phyloP scores from a whole-genome alignment of 257 asterid genomes.

The Datura wrightii region DNA sequence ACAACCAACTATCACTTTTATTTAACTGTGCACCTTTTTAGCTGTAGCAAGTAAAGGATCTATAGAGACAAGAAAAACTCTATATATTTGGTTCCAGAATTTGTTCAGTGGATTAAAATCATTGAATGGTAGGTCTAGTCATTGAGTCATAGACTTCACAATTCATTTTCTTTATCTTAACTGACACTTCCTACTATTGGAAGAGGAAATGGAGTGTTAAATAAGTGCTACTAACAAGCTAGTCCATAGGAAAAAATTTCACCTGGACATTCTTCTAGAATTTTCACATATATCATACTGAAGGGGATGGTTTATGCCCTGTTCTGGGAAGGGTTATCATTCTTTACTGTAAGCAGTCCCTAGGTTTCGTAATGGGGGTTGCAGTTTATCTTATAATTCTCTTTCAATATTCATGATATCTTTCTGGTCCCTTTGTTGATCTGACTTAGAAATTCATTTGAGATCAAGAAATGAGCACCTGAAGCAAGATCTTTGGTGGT shows the following conservation, averaged over 20 bases:
- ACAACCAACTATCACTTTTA: constrained; percentile 15
- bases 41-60: constrained; percentile 12
- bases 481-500: not conserved
- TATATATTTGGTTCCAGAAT: not conserved
- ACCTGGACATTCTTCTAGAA: not conserved
- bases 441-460: not conserved
- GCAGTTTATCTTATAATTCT: constrained; percentile 10
- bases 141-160: constrained; percentile 3
- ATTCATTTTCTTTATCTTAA: not conserved
- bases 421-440: not conserved
- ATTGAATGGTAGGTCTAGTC: not conserved
- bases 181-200: not conserved
- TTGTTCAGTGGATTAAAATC: not conserved
- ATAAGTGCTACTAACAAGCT: not conserved
- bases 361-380: constrained; percentile 5
- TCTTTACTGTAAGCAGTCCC: not conserved
- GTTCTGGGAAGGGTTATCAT: constrained; percentile 16
- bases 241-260: not conserved
- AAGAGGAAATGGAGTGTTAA: constrained; percentile 15
- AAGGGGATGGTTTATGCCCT: constrained; percentile 21
- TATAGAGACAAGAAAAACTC: not conserved
- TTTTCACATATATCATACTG: not conserved
- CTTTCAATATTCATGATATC: not conserved
- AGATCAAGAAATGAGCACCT: constrained; percentile 13
- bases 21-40: constrained; percentile 8